phyloP scores from a whole-genome alignment of 768 basidiomycete species.

The Panus rudis region DNA sequence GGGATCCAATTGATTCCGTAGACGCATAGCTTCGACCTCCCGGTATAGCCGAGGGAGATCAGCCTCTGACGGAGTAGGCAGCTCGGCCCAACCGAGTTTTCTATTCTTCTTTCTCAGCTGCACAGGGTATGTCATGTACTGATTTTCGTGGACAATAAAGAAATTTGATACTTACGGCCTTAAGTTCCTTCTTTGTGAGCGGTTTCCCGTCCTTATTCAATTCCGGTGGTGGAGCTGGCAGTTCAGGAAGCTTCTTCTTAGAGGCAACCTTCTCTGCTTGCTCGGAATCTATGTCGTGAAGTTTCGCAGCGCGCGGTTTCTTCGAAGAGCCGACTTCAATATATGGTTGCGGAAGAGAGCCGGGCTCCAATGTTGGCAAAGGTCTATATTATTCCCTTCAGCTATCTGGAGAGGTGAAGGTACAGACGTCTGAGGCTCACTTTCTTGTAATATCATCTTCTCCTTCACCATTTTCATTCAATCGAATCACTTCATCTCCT shows the following conservation, averaged over 20 bases:
- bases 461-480: constrained; percentile 27
- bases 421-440: constrained; percentile 23
- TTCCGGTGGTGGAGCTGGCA: constrained; percentile 57
- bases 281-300: constrained; percentile 60
- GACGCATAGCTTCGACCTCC: constrained; percentile 81
- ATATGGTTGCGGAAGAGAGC: constrained; percentile 56
- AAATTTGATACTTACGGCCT: constrained; percentile 43
- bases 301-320: constrained; percentile 35
- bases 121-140: too few relatives aligned
- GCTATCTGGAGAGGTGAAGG: background rate
- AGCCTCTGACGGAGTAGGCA: constrained; percentile 75
- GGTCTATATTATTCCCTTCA: constrained; percentile 29
- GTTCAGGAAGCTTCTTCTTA: constrained; percentile 42
- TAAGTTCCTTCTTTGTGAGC: constrained; percentile 66
- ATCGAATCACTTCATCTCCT: constrained; percentile 51
- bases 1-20: constrained; percentile 85
- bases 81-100: constrained; percentile 76
- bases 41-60: constrained; percentile 74
- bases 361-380: constrained; percentile 61
- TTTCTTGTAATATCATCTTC: constrained; percentile 25
- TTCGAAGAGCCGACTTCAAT: constrained; percentile 44
- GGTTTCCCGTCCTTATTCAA: constrained; percentile 55
- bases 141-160: background rate
- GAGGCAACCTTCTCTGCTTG: constrained; percentile 45
- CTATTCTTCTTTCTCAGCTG: too few relatives aligned